These are phyloP conservation scores for Cucumis hystrix DNA, from an alignment of 306 rosid species.

Conservation along the genomic window DNA sequence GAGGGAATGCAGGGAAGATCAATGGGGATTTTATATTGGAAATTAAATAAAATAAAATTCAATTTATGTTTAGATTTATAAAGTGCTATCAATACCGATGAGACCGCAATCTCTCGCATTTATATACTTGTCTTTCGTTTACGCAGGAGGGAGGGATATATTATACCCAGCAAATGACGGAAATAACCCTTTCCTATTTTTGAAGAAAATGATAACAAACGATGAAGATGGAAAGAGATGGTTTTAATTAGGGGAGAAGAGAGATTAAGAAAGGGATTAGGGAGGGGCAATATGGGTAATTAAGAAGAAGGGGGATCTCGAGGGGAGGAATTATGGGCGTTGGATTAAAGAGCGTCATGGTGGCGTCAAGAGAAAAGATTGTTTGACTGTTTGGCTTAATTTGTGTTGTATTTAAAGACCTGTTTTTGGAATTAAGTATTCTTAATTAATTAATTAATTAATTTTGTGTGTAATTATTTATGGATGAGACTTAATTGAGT, in stretches of 20 bases:
- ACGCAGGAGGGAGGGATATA: slow-evolving; percentile 3
- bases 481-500: neutral
- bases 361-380: slow-evolving; percentile 46
- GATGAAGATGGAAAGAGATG: too few species aligned
- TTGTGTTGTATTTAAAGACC: neutral
- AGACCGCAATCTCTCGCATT: slow-evolving; percentile 35
- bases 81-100: slow-evolving; percentile 30
- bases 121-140: slow-evolving; percentile 10
- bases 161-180: neutral
- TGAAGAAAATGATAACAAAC: too few species aligned
- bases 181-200: neutral
- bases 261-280: neutral
- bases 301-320: neutral
- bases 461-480: neutral
- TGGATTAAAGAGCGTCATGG: slow-evolving; percentile 33
- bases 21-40: neutral
- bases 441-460: neutral
- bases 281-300: slow-evolving; percentile 5
- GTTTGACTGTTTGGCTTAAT: slow-evolving; percentile 28
- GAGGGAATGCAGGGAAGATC: neutral
- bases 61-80: slow-evolving; percentile 7
- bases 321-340: slow-evolving; percentile 11
- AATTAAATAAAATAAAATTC: neutral
- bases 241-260: too few species aligned
- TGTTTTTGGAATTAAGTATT: neutral